These are phyloP conservation scores for Hypoxylon sp. DNA, from an alignment of 2,329 filamentous ascomycete genomes.

Conservation along the genomic window DNA sequence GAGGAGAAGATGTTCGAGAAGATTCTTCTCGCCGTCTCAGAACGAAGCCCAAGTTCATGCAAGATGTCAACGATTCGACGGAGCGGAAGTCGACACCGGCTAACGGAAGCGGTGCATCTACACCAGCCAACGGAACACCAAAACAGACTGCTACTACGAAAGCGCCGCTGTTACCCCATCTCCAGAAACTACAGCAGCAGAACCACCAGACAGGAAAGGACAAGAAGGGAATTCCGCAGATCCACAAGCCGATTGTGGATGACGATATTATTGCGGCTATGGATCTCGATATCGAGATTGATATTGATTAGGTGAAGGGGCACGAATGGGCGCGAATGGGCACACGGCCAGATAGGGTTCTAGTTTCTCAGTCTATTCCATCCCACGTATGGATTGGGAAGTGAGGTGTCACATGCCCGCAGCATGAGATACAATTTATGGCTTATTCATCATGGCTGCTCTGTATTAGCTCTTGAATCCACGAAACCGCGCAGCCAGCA, in stretches of 20 bases:
- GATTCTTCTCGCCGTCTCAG: slow-evolving; percentile 74
- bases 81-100: slow-evolving; percentile 66
- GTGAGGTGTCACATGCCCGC: not conserved
- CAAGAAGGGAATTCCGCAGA: slow-evolving; percentile 74
- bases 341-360: not conserved
- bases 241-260: slow-evolving; percentile 85
- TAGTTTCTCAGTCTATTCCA: slow-evolving; percentile 5
- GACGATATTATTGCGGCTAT: slow-evolving; percentile 92
- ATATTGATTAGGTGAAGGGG: slow-evolving; percentile 70
- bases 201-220: slow-evolving; percentile 68
- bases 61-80: slow-evolving; percentile 70
- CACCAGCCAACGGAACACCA: slow-evolving; percentile 68
- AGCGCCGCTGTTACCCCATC: slow-evolving; percentile 63
- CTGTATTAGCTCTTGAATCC: not conserved
- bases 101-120: slow-evolving; percentile 64
- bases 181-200: slow-evolving; percentile 68
- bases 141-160: slow-evolving; percentile 61
- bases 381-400: not conserved
- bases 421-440: not conserved
- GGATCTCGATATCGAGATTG: slow-evolving; percentile 93
- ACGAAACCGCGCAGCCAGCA: not conserved
- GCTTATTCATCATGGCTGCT: not conserved
- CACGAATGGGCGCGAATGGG: slow-evolving; percentile 5
- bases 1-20: slow-evolving; percentile 73
- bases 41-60: slow-evolving; percentile 77